phyloP scores from a whole-genome alignment of 2,329 filamentous ascomycete genomes.

The Xylaria hypoxylon region DNA sequence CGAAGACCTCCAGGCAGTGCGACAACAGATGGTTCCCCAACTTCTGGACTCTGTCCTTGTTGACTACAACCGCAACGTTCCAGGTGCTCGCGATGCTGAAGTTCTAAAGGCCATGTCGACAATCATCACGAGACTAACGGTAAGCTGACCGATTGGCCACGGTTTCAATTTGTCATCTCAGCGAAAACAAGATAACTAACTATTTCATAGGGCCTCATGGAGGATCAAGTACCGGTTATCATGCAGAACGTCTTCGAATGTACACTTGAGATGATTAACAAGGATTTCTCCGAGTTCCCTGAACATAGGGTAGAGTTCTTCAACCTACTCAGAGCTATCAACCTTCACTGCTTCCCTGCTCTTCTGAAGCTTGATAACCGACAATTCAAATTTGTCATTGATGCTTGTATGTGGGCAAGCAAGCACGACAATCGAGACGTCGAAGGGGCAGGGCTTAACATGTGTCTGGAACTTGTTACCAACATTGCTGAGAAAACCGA shows the following conservation, averaged over 20 bases:
- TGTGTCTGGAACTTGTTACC: constrained; percentile 97
- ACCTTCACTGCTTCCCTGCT: constrained; percentile 95
- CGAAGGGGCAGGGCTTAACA: constrained; percentile 93
- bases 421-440: constrained; percentile 99
- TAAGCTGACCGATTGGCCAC: constrained; percentile 63
- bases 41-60: constrained; percentile 92
- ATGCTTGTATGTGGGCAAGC: constrained; percentile 99
- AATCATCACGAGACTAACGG: constrained; percentile 95
- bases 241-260: constrained; percentile 99
- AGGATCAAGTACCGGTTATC: constrained; percentile 95
- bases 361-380: constrained; percentile 93
- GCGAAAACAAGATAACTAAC: constrained; percentile 38
- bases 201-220: constrained; percentile 81
- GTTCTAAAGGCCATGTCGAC: constrained; percentile 98
- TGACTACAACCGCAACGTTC: constrained; percentile 97
- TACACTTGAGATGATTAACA: constrained; percentile 99
- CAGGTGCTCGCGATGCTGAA: constrained; percentile 94
- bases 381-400: constrained; percentile 99
- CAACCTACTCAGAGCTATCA: constrained; percentile 94
- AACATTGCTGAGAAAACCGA: constrained; percentile 97
- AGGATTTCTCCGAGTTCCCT: constrained; percentile 98
- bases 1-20: constrained; percentile 93
- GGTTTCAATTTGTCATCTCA: constrained; percentile 48
- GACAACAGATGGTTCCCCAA: constrained; percentile 93
- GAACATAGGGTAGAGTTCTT: constrained; percentile 99